Evolutionary conservation across 257 asterid species (phyloP), one percentile per base, ranked within the genome.

Genomic region (Knoxia roxburghii): DNA sequence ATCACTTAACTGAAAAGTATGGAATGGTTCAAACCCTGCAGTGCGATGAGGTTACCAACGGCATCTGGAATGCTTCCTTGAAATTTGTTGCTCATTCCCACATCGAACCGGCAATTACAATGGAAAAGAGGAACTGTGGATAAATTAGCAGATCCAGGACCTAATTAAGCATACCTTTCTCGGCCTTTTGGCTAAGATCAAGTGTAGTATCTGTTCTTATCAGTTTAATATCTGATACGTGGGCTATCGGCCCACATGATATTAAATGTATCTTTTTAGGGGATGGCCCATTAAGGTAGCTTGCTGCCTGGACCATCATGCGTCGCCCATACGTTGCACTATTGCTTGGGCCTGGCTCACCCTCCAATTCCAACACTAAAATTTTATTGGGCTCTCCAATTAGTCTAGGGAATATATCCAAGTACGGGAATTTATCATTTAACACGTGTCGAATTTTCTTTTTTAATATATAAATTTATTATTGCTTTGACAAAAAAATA

Each of bases 151-250:
- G 24, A 5, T 15, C 43, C 43, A 15, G 6, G 13, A 0, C 10
- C 80, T 78, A 81, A 86, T 77, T 86, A 63, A 45, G 55, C 79
- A 75, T 80, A 83, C 80, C 83, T 79, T 82, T 82, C 87, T 82
- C 81, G 80, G 87, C 83, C 82, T 73, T 75, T 80, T 80, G 85
- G 82, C 83, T 80, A 80, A 83, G 81, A 77, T 80, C 85, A 76
- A 82, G 83, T 82, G 89, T 85, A 83, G 87, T 83, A 87, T 89
- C 80, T 86, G 88, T 86, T 86, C 89, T 86, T 86, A 86, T 88
- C 85, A 81, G 84, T 86, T 88, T 85, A 88, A 84, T 82, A 83
- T 82, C 79, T 82, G 84, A 88, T 84, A 83, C 60, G 86, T 79
- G 86, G 76, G 76, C 60, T 64, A 80, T 14, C 21, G 51, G 66